A percentile compares a stretch with the other conserved stretches of the same genome.
Evolutionary conservation across 1,284 basidiomycete species (phyloP).

Genomic region (Mrakiaceae sp.): DNA sequence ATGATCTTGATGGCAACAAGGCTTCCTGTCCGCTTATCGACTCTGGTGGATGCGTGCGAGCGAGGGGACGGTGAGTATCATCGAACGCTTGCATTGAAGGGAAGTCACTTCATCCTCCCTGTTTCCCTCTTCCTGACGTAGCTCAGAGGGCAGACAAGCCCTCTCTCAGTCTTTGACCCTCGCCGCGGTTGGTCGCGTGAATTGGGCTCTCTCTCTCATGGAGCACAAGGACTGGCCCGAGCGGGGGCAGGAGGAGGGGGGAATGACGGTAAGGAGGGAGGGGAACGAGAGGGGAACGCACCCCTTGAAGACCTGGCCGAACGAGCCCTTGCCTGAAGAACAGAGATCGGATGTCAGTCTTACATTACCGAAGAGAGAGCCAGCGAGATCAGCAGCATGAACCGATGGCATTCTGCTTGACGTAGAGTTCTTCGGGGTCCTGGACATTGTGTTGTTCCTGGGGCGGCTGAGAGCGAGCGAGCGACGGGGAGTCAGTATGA

Average conservation of each 20-base stretch:
- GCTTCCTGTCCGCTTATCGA: constrained; percentile 81
- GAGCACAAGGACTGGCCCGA: too few species aligned
- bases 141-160: too few species aligned
- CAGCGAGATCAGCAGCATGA: constrained; percentile 25
- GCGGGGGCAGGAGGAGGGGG: too few species aligned
- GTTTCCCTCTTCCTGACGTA: neutral
- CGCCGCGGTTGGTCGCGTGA: too few species aligned
- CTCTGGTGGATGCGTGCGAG: constrained; percentile 40
- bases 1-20: constrained; percentile 98
- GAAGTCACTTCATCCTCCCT: too few species aligned
- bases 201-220: too few species aligned
- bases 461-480: neutral
- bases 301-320: constrained; percentile 98
- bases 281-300: constrained; percentile 30
- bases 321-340: constrained; percentile 75
- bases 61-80: constrained; percentile 14
- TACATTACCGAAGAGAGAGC: constrained; percentile 11
- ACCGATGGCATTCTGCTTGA: constrained; percentile 94
- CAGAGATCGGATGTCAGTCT: too few species aligned
- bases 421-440: constrained; percentile 90
- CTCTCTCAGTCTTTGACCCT: too few species aligned
- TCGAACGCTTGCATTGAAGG: neutral
- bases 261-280: too few species aligned
- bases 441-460: constrained; percentile 7
- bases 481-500: neutral